phyloP scores from a whole-genome alignment of 306 rosid genomes.

The Hylodesmum podocarpum region DNA sequence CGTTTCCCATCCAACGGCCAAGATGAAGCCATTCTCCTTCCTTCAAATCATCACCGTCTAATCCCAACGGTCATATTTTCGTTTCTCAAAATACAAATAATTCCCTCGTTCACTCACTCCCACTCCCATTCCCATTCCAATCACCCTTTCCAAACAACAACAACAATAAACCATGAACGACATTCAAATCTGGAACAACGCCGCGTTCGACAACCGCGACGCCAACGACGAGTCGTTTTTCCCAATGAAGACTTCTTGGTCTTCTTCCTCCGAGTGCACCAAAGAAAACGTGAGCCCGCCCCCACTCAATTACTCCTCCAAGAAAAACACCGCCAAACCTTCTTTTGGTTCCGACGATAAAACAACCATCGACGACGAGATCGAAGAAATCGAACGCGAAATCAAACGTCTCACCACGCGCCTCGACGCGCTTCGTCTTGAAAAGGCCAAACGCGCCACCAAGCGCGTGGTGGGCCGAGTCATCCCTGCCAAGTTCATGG shows the following conservation, averaged over 20 bases:
- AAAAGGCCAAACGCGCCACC: not conserved
- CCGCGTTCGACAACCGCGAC: constrained; percentile 34
- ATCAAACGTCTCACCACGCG: constrained; percentile 21
- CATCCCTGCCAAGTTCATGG: constrained; percentile 36
- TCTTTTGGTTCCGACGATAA: not conserved
- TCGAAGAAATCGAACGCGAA: constrained; percentile 14
- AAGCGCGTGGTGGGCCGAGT: not conserved
- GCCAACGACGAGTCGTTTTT: not conserved
- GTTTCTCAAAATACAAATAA: constrained; percentile 27
- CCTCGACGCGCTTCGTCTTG: constrained; percentile 27
- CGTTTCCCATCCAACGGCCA: constrained; percentile 2
- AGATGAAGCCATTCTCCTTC: not conserved
- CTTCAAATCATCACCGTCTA: constrained; percentile 5
- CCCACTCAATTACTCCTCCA: constrained; percentile 1
- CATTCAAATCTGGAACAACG: constrained; percentile 39
- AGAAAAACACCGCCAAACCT: not conserved
- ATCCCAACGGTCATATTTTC: constrained; percentile 25
- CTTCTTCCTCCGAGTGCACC: constrained; percentile 30
- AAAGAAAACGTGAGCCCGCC: constrained; percentile 38
- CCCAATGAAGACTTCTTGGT: constrained; percentile 30
- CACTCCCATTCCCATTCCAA: not conserved
- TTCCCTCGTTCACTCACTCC: not conserved
- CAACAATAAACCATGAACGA: not conserved
- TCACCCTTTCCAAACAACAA: not conserved
- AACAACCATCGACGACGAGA: constrained; percentile 22